Conservation (phyloP, 768 basidiomycete species). For the Chalciporus chontae region DNA sequence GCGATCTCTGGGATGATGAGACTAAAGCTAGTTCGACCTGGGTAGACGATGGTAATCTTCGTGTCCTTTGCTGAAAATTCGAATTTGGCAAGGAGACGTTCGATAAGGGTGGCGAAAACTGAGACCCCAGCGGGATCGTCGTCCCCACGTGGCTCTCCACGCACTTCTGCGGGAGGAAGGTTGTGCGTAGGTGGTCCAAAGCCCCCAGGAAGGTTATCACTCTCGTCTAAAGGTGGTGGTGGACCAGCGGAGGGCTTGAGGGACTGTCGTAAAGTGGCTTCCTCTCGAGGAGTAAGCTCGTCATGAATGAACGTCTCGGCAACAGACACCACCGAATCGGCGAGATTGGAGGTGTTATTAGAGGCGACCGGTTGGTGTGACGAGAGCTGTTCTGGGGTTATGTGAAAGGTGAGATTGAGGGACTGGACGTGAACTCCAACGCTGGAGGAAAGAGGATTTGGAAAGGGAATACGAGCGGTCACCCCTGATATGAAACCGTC, state of each 20-base stretch:
- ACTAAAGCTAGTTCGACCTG: constrained; percentile 58
- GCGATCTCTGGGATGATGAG: constrained; percentile 53
- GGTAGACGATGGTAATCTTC: constrained; percentile 65
- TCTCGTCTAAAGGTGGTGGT: constrained; percentile 32
- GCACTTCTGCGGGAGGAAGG: constrained; percentile 33
- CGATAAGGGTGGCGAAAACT: constrained; percentile 76
- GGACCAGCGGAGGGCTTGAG: constrained; percentile 45
- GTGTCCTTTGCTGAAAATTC: constrained; percentile 71
- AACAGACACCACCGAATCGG: constrained; percentile 78
- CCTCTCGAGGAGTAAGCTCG: constrained; percentile 71
- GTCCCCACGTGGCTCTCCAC: constrained; percentile 34
- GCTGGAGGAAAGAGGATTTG: constrained; percentile 74
- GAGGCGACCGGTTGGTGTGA: constrained; percentile 10
- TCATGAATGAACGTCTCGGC: constrained; percentile 86
- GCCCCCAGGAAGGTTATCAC: constrained; percentile 59
- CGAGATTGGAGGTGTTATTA: constrained; percentile 42
- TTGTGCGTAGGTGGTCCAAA: constrained; percentile 50
- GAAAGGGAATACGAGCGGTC: constrained; percentile 79
- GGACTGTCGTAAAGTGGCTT: constrained; percentile 65
- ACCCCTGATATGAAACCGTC: constrained; percentile 73
- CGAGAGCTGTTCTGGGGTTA: constrained; percentile 27
- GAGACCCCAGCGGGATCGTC: constrained; percentile 72
- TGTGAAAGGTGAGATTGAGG: constrained; percentile 63
- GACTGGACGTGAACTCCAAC: constrained; percentile 69
- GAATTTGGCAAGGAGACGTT: constrained; percentile 73